Conservation (phyloP, 306 rosid genomes). For the Castanea mollissima region DNA sequence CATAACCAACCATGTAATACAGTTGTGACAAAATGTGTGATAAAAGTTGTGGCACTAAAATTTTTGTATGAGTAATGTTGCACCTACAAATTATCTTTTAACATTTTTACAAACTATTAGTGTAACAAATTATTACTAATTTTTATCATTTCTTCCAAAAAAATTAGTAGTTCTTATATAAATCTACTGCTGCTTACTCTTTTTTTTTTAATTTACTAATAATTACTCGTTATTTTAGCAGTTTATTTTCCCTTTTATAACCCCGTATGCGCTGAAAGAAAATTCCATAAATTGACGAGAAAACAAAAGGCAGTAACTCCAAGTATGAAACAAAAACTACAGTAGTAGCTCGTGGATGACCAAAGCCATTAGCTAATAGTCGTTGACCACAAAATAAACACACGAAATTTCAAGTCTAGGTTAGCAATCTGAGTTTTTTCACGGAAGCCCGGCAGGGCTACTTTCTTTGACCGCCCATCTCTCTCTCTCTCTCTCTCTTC, state of each 20-base stretch:
- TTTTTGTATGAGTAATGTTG: fast-evolving
- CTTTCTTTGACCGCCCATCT: constrained; percentile 57
- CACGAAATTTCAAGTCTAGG: not conserved
- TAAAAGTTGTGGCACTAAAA: too few relatives aligned
- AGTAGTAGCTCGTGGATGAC: constrained; percentile 14
- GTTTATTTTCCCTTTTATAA: not conserved
- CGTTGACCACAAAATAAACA: constrained; percentile 13
- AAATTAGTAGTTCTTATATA: too few relatives aligned
- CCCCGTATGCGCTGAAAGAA: not conserved
- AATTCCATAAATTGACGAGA: not conserved
- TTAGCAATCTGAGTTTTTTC: constrained; percentile 15
- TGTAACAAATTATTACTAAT: too few relatives aligned
- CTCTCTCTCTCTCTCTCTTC: not conserved
- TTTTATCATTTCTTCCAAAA: too few relatives aligned
- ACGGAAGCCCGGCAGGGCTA: constrained; percentile 38
- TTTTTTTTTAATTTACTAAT: too few relatives aligned
- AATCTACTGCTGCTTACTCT: too few relatives aligned
- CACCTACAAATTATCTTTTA: too few relatives aligned
- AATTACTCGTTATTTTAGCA: fast-evolving
- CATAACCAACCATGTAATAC: too few relatives aligned
- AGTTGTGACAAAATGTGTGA: too few relatives aligned
- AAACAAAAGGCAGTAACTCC: not conserved
- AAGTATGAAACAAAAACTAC: not conserved
- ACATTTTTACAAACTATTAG: too few relatives aligned
- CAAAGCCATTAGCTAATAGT: not conserved